Evolutionary conservation across 306 rosid genomes (phyloP), one percentile per base, ranked within the genome.

Genomic region (Ceratonia siliqua): DNA sequence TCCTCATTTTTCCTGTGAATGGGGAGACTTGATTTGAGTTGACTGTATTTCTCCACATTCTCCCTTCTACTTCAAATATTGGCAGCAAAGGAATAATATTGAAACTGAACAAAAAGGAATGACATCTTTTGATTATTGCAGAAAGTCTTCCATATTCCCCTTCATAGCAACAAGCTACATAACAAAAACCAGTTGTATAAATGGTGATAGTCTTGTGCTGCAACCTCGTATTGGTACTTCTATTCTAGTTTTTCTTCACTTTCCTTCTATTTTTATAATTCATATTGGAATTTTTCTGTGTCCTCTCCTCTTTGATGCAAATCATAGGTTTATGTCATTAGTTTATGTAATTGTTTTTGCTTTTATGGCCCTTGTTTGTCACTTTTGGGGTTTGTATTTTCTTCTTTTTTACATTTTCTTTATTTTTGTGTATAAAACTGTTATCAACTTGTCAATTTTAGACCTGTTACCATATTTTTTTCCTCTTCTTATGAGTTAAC

Each of bases 171-270:
- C 55, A 11, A 46, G 8, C 52, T 4, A 0, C 50, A 43, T 15
- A 1, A 3, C 18, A 14, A 17, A 43, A 46, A n/a, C 53, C 53
- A n/a, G 8, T 46, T 5, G 21, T 85, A 87, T 78, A 80, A 87
- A 85, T 92, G 90, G 92, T 87, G 68, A 70, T 49, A 13, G 28
- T 7, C 27, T 53, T 62, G 54, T 20, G 8, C 32, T n/a, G 3
- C 32, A 5, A 11, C 25, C 6, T 24, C 4, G 18, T 27, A 0
- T 39, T 6, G 1, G 8, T 50, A 6, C 30, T 38, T 8, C 4
- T 9, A 9, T 27, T 54, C 24, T 11, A 6, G 6, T 36, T 0
- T 5, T 15, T 2, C 21, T 8, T 21, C 20, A 3, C 18, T 14
- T 6, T 68, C 15, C 6, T 25, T 48, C 8, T 39, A 1, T 17